Percentiles rank a stretch among this genome's conserved stretches.
Conservation (phyloP, 768 basidiomycete species). For the Kwoniella newhampshirensis region DNA sequence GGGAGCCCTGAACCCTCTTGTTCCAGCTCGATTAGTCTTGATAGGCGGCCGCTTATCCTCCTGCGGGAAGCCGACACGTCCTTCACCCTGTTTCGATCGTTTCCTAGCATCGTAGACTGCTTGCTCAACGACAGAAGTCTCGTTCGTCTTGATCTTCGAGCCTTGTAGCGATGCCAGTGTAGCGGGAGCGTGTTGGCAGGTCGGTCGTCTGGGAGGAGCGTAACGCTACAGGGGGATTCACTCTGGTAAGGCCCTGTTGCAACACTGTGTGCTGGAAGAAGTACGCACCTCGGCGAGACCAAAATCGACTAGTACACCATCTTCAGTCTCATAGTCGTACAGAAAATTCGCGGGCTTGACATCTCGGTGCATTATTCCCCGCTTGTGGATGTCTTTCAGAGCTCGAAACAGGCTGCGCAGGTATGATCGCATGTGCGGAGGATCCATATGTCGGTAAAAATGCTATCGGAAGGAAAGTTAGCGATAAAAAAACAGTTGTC, state of each 20-base stretch:
- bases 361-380: conserved; percentile 90
- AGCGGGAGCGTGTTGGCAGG: conserved; percentile 76
- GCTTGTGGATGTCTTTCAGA: conserved; percentile 78
- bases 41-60: conserved; percentile 61
- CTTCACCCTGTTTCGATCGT: conserved; percentile 39
- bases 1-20: conserved; percentile 92
- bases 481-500: neutral
- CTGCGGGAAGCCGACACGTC: conserved; percentile 46
- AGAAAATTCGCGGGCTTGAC: conserved; percentile 98
- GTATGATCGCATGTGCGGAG: conserved; percentile 77
- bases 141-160: conserved; percentile 57
- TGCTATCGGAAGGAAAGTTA: conserved; percentile 55
- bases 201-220: conserved; percentile 36
- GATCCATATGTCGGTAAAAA: conserved; percentile 72
- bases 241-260: neutral
- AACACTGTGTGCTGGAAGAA: too few relatives aligned
- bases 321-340: conserved; percentile 77
- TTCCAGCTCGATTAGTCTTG: conserved; percentile 95
- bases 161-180: conserved; percentile 70
- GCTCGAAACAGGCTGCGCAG: conserved; percentile 88
- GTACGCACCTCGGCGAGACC: conserved; percentile 86
- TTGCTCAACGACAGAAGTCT: conserved; percentile 53
- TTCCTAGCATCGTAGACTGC: conserved; percentile 51
- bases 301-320: conserved; percentile 89
- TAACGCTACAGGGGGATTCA: too few relatives aligned